These are phyloP conservation scores for Rhizophlyctis rosea DNA, from an alignment of 192 early-diverging fungal genomes.

Conservation along the genomic window DNA sequence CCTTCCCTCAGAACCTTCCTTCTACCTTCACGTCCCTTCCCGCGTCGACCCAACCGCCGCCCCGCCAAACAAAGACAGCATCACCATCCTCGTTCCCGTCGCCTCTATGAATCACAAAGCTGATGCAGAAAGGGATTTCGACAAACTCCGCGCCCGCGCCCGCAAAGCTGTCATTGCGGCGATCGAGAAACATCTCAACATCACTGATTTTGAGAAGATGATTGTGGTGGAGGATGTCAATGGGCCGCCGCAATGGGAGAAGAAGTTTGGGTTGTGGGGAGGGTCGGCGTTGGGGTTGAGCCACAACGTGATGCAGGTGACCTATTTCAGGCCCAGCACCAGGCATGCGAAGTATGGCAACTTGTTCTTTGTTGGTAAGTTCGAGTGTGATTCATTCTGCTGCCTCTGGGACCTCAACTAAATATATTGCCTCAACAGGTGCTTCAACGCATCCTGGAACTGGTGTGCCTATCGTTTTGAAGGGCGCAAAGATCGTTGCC, in stretches of 20 bases:
- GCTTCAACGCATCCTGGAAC: constrained; percentile 61
- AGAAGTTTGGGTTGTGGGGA: constrained; percentile 53
- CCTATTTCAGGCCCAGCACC: constrained; percentile 50
- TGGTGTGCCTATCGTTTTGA: constrained; percentile 59
- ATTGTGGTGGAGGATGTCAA: constrained; percentile 51
- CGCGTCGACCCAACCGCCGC: constrained; percentile 49
- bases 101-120: constrained; percentile 38
- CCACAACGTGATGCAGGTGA: constrained; percentile 51
- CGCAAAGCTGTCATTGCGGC: constrained; percentile 37
- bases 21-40: too few species aligned
- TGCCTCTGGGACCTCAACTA: not conserved
- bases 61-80: constrained; percentile 40
- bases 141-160: constrained; percentile 31
- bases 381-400: not conserved
- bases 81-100: constrained; percentile 54
- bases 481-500: constrained; percentile 46
- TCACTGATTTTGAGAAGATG: constrained; percentile 32
- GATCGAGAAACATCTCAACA: constrained; percentile 33
- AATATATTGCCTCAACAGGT: constrained; percentile 25
- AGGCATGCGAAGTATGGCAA: constrained; percentile 48
- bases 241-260: constrained; percentile 46
- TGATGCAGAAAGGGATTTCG: constrained; percentile 5
- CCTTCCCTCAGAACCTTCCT: too few species aligned
- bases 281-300: constrained; percentile 57
- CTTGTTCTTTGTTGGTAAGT: constrained; percentile 55